Conservation (phyloP, 495 filamentous ascomycete genomes). For the Viridothelium virens region DNA sequence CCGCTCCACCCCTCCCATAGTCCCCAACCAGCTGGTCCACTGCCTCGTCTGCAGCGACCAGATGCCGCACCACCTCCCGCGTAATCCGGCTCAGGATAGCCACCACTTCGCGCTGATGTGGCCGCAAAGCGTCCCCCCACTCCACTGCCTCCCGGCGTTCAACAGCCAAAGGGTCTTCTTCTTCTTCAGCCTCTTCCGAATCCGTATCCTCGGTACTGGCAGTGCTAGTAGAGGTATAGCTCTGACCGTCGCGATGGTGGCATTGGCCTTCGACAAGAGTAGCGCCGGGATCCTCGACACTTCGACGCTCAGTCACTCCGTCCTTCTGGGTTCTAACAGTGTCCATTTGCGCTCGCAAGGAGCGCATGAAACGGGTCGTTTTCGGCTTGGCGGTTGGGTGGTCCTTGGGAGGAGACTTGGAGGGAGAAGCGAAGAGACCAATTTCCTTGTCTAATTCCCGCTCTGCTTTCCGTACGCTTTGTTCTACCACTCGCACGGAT, state of each 20-base stretch:
- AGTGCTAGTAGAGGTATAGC: background rate
- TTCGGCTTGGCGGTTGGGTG: background rate
- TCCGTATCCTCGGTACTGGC: background rate
- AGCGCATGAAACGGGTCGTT: background rate
- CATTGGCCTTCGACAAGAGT: background rate
- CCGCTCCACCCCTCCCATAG: background rate
- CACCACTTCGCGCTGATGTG: background rate
- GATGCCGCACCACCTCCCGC: background rate
- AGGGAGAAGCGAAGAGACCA: background rate
- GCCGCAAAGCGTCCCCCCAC: background rate
- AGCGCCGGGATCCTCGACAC: background rate
- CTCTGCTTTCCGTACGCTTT: background rate
- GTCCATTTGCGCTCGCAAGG: background rate
- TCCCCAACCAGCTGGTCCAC: background rate
- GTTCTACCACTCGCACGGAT: background rate
- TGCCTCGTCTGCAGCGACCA: background rate
- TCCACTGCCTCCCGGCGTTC: slow-evolving; percentile 2
- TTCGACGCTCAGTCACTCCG: background rate
- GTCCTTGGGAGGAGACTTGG: background rate
- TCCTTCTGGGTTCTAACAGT: too few species aligned
- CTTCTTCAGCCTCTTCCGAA: background rate
- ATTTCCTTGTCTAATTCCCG: slow-evolving; percentile 1
- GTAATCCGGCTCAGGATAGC: background rate
- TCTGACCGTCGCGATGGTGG: background rate
- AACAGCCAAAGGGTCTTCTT: background rate